phyloP scores from a whole-genome alignment of 2,329 filamentous ascomycete species.

The Alternaria ethzedia region DNA sequence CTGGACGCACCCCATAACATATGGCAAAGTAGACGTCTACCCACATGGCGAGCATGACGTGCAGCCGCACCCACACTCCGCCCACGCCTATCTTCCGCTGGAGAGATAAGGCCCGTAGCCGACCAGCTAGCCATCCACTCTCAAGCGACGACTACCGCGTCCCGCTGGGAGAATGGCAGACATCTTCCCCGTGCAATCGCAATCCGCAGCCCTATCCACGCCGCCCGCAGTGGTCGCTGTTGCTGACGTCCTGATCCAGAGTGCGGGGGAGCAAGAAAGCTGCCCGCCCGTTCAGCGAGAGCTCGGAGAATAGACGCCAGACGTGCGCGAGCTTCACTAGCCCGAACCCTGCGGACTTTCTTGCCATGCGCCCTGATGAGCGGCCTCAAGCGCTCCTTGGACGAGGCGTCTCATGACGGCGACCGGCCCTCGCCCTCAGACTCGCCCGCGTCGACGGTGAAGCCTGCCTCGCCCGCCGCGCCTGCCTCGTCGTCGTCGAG shows the following conservation, averaged over 20 bases:
- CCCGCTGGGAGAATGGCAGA: constrained; percentile 22
- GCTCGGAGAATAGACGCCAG: constrained; percentile 2
- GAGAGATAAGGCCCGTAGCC: constrained; percentile 24
- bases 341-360: constrained; percentile 13
- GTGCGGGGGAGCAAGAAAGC: constrained; percentile 22
- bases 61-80: constrained; percentile 1
- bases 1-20: neutral
- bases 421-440: constrained; percentile 39
- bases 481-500: constrained; percentile 39
- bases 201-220: constrained; percentile 6
- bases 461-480: constrained; percentile 41
- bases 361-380: constrained; percentile 50
- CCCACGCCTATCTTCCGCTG: constrained; percentile 9
- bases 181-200: constrained; percentile 10
- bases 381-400: constrained; percentile 48
- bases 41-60: neutral
- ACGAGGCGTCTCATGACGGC: constrained; percentile 45
- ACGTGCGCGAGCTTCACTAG: constrained; percentile 9
- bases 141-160: constrained; percentile 15
- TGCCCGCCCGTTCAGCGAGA: neutral
- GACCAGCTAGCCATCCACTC: constrained; percentile 19
- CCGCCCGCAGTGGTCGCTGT: neutral
- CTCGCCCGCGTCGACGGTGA: constrained; percentile 28
- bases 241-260: constrained; percentile 15
- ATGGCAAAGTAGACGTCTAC: neutral